Base-by-base conservation (phyloP, 345 rosid genomes). In the Psidium guajava region DNA sequence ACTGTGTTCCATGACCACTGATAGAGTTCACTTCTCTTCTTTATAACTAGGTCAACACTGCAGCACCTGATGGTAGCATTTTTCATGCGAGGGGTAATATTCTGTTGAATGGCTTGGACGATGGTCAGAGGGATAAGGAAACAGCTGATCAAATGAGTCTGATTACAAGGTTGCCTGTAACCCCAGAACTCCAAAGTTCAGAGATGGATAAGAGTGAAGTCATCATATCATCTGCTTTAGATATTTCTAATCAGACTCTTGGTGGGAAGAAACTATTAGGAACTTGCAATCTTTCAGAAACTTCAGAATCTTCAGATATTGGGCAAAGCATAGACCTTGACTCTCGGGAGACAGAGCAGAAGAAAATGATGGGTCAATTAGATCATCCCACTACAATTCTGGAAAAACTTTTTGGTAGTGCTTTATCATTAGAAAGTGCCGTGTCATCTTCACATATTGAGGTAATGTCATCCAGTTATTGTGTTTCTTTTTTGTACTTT, bases 381-480 rank as follows among this genome's bases (percentile, higher is more conserved):
- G 85, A 84, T 51, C 88, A 88, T 80, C 89, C 94, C 83, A 87
- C 92, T 86, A 92, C 99, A 86, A 91, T 96, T 88, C 94, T 97
- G 69, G 98, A 96, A 87, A 95, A 93, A 91, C 88, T 93, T 83
- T 96, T 97, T 86, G 89, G 93, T 87, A 91, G 91, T 81, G 93
- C 93, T 61, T 87, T 90, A 83, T 90, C 93, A 80, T 85, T 90
- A 87, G 91, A 91, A 85, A 91, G 64, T 87, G 89, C 89, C 61
- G 93, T 86, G 86, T 85, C 95, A 42, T 84, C 85, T 54, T 54
- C 75, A 24, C 51, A 53, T 57, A 51, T 61, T 36, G 82, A 87
- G 88, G 86, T 87, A 56, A n/a, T n/a, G 54, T 54, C 77, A 64
- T 83, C 32, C 3, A 42, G 77, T 52, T 58, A 27, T 81, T 7